Evolutionary conservation across 1,139 yeast genomes (phyloP).

Genomic region (Suhomyces bribrorum): DNA sequence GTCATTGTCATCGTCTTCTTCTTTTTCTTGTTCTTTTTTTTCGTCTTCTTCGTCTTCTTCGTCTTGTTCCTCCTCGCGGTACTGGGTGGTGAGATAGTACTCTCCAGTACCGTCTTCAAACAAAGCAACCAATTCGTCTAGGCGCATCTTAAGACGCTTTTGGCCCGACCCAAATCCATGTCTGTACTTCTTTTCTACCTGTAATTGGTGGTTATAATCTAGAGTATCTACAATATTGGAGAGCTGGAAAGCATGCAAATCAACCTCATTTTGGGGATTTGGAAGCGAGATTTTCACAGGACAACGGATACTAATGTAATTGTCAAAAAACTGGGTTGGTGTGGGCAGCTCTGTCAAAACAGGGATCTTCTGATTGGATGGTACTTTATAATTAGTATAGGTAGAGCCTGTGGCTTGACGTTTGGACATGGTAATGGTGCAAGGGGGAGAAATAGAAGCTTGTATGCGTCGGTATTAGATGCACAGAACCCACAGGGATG

Average conservation of each 20-base stretch:
- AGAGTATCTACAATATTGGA: constrained; percentile 36
- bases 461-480: background rate
- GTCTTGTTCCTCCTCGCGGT: constrained; percentile 37
- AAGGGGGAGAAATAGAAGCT: background rate
- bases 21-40: constrained; percentile 16
- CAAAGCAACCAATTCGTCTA: constrained; percentile 46
- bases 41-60: constrained; percentile 13
- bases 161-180: constrained; percentile 71
- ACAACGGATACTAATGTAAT: constrained; percentile 10
- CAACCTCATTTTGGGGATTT: constrained; percentile 12
- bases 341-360: constrained; percentile 5
- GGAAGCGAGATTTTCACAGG: constrained; percentile 13
- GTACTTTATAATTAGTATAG: constrained; percentile 4
- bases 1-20: constrained; percentile 12
- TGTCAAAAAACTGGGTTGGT: constrained; percentile 7
- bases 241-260: constrained; percentile 32
- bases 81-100: constrained; percentile 69
- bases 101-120: constrained; percentile 42
- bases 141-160: constrained; percentile 48
- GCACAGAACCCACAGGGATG: too few relatives aligned
- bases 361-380: constrained; percentile 2
- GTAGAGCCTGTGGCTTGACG: constrained; percentile 3
- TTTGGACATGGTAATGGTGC: background rate
- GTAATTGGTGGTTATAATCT: constrained; percentile 35
- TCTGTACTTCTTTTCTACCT: constrained; percentile 55